Percentiles rank a stretch among this genome's conserved stretches.
Evolutionary conservation across 805 yeast genomes (phyloP).

Genomic region (Debaryomyces castellii): DNA sequence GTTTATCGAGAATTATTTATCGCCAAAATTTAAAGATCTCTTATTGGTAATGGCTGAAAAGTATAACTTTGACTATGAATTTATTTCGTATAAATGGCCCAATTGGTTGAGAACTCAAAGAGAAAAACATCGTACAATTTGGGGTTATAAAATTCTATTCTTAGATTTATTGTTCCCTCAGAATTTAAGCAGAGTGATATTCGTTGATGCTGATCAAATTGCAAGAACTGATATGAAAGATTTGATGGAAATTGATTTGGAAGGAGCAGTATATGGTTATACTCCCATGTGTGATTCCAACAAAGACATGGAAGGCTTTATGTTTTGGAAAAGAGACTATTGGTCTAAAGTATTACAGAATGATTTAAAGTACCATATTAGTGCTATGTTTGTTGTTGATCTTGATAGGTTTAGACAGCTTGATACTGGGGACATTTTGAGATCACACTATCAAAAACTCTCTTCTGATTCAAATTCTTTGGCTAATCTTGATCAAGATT

Average conservation of each 20-base stretch:
- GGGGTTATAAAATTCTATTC: slow-evolving; percentile 88
- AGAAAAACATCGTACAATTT: slow-evolving; percentile 74
- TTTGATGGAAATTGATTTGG: slow-evolving; percentile 62
- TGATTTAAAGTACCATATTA: slow-evolving; percentile 68
- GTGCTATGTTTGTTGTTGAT: slow-evolving; percentile 84
- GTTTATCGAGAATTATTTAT: slow-evolving; percentile 80
- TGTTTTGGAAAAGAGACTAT: slow-evolving; percentile 93
- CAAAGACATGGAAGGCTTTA: slow-evolving; percentile 74
- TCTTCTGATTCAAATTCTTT: slow-evolving; percentile 79
- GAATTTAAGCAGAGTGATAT: slow-evolving; percentile 69
- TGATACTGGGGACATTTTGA: slow-evolving; percentile 75
- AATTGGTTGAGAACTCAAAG: slow-evolving; percentile 78
- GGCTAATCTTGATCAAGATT: slow-evolving; percentile 85
- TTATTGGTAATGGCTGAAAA: slow-evolving; percentile 58
- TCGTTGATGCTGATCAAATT: slow-evolving; percentile 84
- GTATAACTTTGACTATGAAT: slow-evolving; percentile 67
- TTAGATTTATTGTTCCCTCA: slow-evolving; percentile 86
- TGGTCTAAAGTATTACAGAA: slow-evolving; percentile 70
- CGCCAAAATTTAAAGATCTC: slow-evolving; percentile 62
- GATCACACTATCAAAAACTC: slow-evolving; percentile 81
- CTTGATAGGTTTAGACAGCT: slow-evolving; percentile 60
- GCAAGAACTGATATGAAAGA: slow-evolving; percentile 74
- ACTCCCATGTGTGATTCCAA: slow-evolving; percentile 86
- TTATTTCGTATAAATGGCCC: slow-evolving; percentile 92
- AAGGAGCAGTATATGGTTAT: slow-evolving; percentile 84